Evolutionary conservation across 108 stramenopile species (phyloP), one percentile per base, ranked within the genome.

Genomic region (Skeletonema grethae): DNA sequence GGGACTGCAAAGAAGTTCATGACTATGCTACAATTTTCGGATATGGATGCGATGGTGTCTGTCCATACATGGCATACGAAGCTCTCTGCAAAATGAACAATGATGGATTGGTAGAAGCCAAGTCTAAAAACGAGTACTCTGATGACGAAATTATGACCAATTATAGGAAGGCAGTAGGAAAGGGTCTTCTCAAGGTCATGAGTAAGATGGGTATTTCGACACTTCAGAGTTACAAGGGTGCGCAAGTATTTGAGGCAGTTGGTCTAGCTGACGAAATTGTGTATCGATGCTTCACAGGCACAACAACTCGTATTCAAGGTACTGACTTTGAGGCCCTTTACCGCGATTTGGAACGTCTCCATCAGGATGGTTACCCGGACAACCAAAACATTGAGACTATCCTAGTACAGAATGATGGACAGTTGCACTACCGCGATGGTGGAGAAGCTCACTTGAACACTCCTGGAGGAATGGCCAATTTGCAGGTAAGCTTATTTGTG

Each of bases 381-480:
- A 79, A 80, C 16, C 70, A 76, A 11, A 79, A 82, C 66, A 74
- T 56, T 24, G 81, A 87, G 28, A 79, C 79, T 8, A 88, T 90
- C 55, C 69, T 97, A 64, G 91, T 98, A 3, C 88, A 87, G 46
- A 98, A 95, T 82, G 95, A 90, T 80, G 98, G 98, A 28, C 96
- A 97, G 82, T 92, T 96, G 79, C 97, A 97, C 76, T 97, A 92
- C 75, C 93, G 97, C 61, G 87, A 95, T 73, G 95, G 95, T 36
- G 97, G 96, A n/a, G 98, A 99, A 85, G 94, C 92, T 11, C 98
- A 99, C 84, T 85, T 97, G 77, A 97, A 97, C 86, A 97, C 92
- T 70, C 98, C 98, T 20, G 77, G 75, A 53, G 86, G 85, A 61
- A 97, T 99, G 97, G 93, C 92, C 29, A 90, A 95, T 77, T 79